A percentile compares a stretch with the other conserved stretches of the same genome.
Conservation (phyloP, 139 green algal genomes). For the Chlorokybus atmophyticus region DNA sequence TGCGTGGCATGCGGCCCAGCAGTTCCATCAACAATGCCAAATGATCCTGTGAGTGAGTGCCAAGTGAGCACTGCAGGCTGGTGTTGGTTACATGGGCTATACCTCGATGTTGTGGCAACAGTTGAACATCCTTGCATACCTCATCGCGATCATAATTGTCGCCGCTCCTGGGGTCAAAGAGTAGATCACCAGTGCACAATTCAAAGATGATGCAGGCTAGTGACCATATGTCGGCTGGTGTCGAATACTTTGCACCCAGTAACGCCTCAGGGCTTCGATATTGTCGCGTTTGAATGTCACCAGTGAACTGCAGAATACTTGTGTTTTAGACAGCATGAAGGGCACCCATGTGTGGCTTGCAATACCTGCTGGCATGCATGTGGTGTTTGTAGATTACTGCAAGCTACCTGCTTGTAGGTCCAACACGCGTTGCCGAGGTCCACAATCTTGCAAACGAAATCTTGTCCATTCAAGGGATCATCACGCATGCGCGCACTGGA, state of each 20-base stretch:
- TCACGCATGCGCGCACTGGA: no score
- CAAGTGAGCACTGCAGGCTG: no score
- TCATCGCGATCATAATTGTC: conserved; percentile 74
- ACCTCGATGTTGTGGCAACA: no score
- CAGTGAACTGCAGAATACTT: no score
- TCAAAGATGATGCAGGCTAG: conserved; percentile 95
- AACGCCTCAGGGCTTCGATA: conserved; percentile 84
- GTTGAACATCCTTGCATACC: no score
- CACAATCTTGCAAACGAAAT: conserved; percentile 76
- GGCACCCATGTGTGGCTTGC: no score
- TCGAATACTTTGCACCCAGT: conserved; percentile 68
- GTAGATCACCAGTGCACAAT: conserved; percentile 88
- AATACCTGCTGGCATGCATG: no score
- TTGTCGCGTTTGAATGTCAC: conserved; percentile 89
- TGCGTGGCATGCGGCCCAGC: conserved; percentile 66
- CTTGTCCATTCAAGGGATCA: no score
- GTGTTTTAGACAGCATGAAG: no score
- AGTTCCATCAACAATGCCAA: conserved; percentile 94
- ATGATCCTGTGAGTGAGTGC: conserved; percentile 85
- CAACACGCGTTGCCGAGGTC: conserved; percentile 99
- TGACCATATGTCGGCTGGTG: conserved; percentile 88
- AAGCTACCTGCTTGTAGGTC: conserved; percentile 77
- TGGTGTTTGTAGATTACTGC: no score
- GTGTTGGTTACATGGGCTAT: no score
- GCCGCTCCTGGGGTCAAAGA: conserved; percentile 80